Base-by-base conservation (phyloP, 1,139 yeast species). In the Yamadazyma triangularis region DNA sequence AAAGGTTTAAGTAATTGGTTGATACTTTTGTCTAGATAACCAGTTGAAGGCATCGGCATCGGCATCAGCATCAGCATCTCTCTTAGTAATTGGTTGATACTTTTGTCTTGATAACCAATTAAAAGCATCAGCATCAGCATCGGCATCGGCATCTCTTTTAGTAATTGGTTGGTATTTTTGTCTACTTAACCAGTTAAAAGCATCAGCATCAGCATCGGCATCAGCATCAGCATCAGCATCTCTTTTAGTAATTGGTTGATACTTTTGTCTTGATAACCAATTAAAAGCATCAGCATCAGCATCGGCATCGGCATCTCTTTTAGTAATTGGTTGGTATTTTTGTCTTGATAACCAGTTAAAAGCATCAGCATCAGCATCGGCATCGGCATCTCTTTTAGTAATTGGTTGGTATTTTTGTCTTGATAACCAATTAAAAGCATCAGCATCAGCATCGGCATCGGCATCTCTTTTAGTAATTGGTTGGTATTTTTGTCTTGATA, bases 231-330 rank as follows among this genome's bases (percentile, higher is more conserved):
- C 28, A 13, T 25, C 38, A 25, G 35, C 40, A 22, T 36, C 40
- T 26, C 40, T 36, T 25, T 34, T 34, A 12, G 33, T 29, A 18
- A 36, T 34, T 23, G 40, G 40, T 20, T 34, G 40, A 29, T 23
- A 34, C 28, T 29, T 34, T 21, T 31, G 29, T 20, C 30, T 29
- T 15, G 24, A 23, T 12, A 27, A 29, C 36, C 36, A 36, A 11
- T 26, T 19, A 31, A 26, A 31, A 15, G 36, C 34, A n/a, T 31
- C 32, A 20, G 23, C 24, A n/a, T 26, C 23, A 12, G 40, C 40
- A 22, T 36, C 40, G 6, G 27, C 27, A 11, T 25, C 27, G 23
- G 36, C 40, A 20, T 36, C 40, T 26, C 40, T 36, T 26, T 34
- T 34, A n/a, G 33, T 29, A 19, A 36, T 34, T 23, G 40, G 40